Base-by-base conservation (phyloP, 208 protist species). In the Wallacemonas sp. region DNA sequence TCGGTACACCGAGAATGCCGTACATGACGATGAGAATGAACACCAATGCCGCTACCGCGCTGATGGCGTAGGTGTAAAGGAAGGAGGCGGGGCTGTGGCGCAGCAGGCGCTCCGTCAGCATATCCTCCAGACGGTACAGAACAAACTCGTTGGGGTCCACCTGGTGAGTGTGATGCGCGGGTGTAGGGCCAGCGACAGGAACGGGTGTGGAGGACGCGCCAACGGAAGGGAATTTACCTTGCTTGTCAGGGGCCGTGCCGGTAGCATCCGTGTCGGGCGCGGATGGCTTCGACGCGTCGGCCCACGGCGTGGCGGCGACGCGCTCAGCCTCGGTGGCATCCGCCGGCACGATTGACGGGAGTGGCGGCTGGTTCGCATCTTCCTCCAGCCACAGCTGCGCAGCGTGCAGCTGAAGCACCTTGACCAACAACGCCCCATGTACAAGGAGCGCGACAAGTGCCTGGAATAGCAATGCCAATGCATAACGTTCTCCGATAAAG, bases 391-490 rank as follows among this genome's bases (percentile, higher is more conserved):
- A 64, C 37, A 68, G 22, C 33, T 76, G 50, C n/a, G 34, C 45
- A 9, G 21, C 30, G 33, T 83, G 76, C 41, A 87, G 59, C 13
- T 64, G 29, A 24, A 91, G 55, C 26, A 91, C 76, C 52, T 79
- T 75, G 29, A 75, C 19, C 32, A 94, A 39, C 13, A 94, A 41
- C 12, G 50, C 21, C 10, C 59, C 44, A 54, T 95, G 89, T 39
- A 91, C 83, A 0, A 80, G 4, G 4, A 91, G 39, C 4, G 77
- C 76, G 24, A 89, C 22, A 1, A 90, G 26, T 4, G 83, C 58
- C 68, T 95, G 89, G 45, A 85, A 76, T 15, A 95, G 59, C 32
- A 95, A 63, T 10, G 83, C 77, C 1, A 83, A 33, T 10, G 79
- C 77, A 74, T 73, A 95, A 30, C 24, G 71, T 15, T 80, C 17